Evolutionary conservation across 169 alveolate species (phyloP).

Genomic region (Neospora caninum): DNA sequence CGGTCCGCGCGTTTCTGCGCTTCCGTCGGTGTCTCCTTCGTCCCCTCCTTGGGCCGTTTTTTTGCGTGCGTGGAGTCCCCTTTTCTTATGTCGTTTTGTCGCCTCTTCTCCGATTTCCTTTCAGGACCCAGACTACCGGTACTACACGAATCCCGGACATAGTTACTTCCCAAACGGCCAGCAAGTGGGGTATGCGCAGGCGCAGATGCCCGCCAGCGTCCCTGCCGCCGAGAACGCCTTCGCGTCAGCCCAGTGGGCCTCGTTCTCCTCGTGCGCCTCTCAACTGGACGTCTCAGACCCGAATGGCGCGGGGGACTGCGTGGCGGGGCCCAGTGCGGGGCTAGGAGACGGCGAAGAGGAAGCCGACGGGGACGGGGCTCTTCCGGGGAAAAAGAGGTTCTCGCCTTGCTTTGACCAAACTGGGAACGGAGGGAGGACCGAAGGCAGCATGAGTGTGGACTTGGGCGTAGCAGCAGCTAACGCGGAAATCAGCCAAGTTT

Average conservation of each 20-base stretch:
- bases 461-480: no score
- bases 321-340: background rate
- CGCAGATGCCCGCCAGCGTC: background rate
- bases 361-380: no score
- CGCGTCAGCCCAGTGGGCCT: background rate
- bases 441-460: no score
- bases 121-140: conserved; percentile 75
- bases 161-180: conserved; percentile 45
- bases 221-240: background rate
- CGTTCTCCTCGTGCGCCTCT: background rate
- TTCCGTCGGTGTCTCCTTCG: no score
- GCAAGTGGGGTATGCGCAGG: background rate
- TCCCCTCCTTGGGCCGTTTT: no score
- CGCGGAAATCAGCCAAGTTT: no score
- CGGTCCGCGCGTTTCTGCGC: no score
- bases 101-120: background rate
- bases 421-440: no score
- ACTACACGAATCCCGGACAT: conserved; percentile 65
- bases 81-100: no score
- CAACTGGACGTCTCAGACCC: background rate
- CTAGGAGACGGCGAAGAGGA: background rate
- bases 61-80: no score
- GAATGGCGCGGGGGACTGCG: background rate
- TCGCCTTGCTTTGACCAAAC: no score
- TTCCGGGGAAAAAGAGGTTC: no score